Evolutionary conservation across 441 rosid species (phyloP).

Genomic region (Pelargonium citronellum): DNA sequence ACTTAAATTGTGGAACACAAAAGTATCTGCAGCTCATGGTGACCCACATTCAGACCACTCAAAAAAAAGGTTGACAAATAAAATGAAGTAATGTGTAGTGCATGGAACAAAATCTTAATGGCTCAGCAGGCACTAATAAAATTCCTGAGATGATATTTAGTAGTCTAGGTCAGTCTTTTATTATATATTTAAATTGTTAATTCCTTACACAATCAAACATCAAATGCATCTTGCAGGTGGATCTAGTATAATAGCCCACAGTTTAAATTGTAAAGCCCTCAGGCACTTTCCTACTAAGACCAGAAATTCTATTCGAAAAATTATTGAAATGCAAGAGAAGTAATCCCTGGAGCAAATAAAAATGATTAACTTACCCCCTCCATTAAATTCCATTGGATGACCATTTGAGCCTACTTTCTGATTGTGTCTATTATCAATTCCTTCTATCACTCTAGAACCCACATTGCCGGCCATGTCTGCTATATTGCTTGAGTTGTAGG

Average conservation of each 20-base stretch:
- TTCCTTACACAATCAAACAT: neutral
- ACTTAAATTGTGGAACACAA: neutral
- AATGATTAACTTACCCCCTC: slow-evolving; percentile 55
- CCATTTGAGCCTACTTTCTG: slow-evolving; percentile 55
- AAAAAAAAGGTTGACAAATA: neutral
- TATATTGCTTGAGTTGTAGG: slow-evolving; percentile 39
- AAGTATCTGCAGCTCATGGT: slow-evolving; percentile 8
- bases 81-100: neutral
- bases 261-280: neutral
- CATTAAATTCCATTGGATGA: slow-evolving; percentile 49
- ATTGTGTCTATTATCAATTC: slow-evolving; percentile 47
- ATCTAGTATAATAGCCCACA: neutral
- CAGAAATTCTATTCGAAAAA: neutral
- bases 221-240: slow-evolving; percentile 9
- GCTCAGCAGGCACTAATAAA: slow-evolving; percentile 2
- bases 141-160: neutral
- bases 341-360: slow-evolving; percentile 9
- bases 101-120: neutral
- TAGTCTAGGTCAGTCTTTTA: neutral
- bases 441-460: slow-evolving; percentile 54
- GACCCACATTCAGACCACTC: neutral
- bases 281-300: neutral
- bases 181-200: neutral
- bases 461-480: slow-evolving; percentile 42
- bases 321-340: slow-evolving; percentile 1